Base-by-base conservation (phyloP, 352 stramenopile genomes). In the Phytophthora cajani region DNA sequence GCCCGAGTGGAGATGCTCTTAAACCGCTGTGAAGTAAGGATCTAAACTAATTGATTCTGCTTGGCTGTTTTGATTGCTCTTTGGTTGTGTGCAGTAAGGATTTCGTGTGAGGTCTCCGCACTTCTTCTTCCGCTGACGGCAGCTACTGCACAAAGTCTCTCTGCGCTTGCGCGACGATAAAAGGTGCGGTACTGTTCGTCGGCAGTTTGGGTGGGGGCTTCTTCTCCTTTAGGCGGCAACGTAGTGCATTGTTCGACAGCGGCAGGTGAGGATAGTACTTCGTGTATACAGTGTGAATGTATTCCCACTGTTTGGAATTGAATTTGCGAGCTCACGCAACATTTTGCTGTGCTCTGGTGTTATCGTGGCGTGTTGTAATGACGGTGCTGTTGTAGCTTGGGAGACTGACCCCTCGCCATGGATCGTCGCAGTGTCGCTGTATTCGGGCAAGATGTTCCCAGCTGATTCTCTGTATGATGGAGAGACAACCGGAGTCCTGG, bases 41-140 rank as follows among this genome's bases (percentile, higher is more conserved):
- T 42, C 36, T 42, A 42, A 42, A 17, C 36, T 42, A 16, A 42
- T 42, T 11, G 25, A 30, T 30, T 30, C 25, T 30, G 36, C 36
- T 42, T 42, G 36, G 12, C 51, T 46, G 27, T 25, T 25, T 4
- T 52, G n/a, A 49, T 9, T 52, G n/a, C 55, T 36, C 42, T 33
- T 40, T 49, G 32, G 25, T 7, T 49, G 44, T 49, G 42, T 36
- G 44, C 46, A 64, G 11, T 64, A 47, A 33, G 30, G 46, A 47
- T 51, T 64, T 10, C 32, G 30, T 27, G 58, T 50, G 32, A n/a
- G 11, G 33, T 64, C 58, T n/a, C 32, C 58, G 50, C 58, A 57
- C 8, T 47, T 6, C 16, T 64, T 23, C 33, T 64, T 56, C 17
- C 49, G 33, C 14, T 64, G 44, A 5, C 46, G 46, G 10, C 58